Evolutionary conservation across 441 rosid species (phyloP).

Genomic region (Euphorbia celastroides): DNA sequence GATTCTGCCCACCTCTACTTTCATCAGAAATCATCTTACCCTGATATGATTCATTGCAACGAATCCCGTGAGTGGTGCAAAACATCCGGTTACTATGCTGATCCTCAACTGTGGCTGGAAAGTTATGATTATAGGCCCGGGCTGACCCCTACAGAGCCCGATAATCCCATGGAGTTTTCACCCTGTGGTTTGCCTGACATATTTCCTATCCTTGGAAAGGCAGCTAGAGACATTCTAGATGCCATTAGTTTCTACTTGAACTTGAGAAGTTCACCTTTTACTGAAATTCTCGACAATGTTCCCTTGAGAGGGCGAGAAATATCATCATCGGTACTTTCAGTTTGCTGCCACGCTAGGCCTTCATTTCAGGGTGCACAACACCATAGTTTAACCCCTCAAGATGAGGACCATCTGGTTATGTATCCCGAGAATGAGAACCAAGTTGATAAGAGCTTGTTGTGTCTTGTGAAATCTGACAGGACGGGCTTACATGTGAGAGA

Average conservation of each 20-base stretch:
- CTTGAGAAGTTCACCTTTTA: conserved; percentile 81
- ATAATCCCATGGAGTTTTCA: conserved; percentile 58
- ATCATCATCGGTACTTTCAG: conserved; percentile 80
- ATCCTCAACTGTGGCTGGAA: conserved; percentile 85
- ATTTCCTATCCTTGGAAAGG: conserved; percentile 68
- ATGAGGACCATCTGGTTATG: conserved; percentile 65
- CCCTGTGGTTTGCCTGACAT: conserved; percentile 81
- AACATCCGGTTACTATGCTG: conserved; percentile 82
- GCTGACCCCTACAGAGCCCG: conserved; percentile 43
- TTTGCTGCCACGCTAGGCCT: conserved; percentile 79
- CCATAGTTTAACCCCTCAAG: conserved; percentile 61
- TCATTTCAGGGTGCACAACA: conserved; percentile 81
- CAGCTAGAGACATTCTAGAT: conserved; percentile 71
- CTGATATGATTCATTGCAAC: conserved; percentile 54
- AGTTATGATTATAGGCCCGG: conserved; percentile 83
- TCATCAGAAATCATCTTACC: conserved; percentile 64
- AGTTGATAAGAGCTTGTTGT: conserved; percentile 72
- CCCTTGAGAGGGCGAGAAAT: conserved; percentile 71
- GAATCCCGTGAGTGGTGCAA: conserved; percentile 90
- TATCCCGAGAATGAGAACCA: conserved; percentile 80
- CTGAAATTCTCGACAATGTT: conserved; percentile 84
- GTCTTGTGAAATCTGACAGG: conserved; percentile 76
- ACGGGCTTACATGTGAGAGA: conserved; percentile 76
- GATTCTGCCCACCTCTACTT: conserved; percentile 87
- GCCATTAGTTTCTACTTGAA: conserved; percentile 76